phyloP scores from a whole-genome alignment of 176 grass and related monocot species.

The Canna indica region DNA sequence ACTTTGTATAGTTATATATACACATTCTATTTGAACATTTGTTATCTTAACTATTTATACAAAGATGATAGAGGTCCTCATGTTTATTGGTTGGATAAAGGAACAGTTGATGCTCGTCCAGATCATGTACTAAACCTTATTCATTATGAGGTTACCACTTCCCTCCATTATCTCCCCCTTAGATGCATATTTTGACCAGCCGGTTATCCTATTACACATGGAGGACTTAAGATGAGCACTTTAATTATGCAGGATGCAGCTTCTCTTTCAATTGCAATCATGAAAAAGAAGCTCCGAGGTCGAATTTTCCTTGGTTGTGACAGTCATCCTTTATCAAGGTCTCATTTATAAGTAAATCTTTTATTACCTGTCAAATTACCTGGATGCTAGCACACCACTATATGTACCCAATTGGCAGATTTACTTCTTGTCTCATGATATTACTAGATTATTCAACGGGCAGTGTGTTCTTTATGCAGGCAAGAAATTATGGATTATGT shows the following conservation, averaged over 20 bases:
- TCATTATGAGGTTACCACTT: slow-evolving; percentile 72
- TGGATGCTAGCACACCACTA: neutral
- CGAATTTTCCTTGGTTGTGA: slow-evolving; percentile 50
- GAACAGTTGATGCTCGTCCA: slow-evolving; percentile 55
- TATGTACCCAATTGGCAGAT: neutral
- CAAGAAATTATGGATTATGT: slow-evolving; percentile 85
- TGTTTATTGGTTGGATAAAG: slow-evolving; percentile 65
- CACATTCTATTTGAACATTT: neutral
- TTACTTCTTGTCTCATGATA: neutral
- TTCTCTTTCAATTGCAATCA: slow-evolving; percentile 42
- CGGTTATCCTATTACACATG: neutral
- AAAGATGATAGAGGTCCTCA: slow-evolving; percentile 95
- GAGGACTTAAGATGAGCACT: neutral
- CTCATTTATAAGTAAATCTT: neutral
- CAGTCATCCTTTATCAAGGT: slow-evolving; percentile 59
- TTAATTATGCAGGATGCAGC: slow-evolving; percentile 45
- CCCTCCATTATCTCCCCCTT: neutral
- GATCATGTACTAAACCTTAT: slow-evolving; percentile 89
- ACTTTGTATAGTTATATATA: neutral
- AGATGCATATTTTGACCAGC: neutral
- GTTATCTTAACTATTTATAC: slow-evolving; percentile 36
- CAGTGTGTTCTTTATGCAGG: slow-evolving; percentile 27
- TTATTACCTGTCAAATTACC: neutral
- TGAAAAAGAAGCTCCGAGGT: slow-evolving; percentile 30
- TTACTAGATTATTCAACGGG: neutral